phyloP scores from a whole-genome alignment of 2,329 filamentous ascomycete genomes.

The Apiospora phragmitis region DNA sequence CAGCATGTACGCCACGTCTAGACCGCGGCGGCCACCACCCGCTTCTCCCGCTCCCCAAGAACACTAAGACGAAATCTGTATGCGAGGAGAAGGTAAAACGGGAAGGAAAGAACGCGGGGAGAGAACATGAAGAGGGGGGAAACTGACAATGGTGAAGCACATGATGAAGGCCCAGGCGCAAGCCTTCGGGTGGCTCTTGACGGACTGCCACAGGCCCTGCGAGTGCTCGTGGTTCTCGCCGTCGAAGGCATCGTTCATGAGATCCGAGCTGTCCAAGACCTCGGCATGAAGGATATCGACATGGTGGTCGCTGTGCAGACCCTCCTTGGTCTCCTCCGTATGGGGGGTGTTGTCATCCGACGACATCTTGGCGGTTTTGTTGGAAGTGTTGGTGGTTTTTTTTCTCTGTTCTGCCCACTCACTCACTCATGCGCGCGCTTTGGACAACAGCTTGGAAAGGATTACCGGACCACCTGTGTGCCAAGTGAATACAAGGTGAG shows the following conservation, averaged over 20 bases:
- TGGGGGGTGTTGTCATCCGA: slow-evolving; percentile 5
- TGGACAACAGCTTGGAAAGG: neutral
- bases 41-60: neutral
- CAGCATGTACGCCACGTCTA: neutral
- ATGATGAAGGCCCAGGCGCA: slow-evolving; percentile 49
- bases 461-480: neutral
- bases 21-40: neutral
- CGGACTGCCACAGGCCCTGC: slow-evolving; percentile 39
- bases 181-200: slow-evolving; percentile 43
- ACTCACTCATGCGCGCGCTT: neutral
- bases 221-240: slow-evolving; percentile 45
- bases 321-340: slow-evolving; percentile 14
- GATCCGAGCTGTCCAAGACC: slow-evolving; percentile 34
- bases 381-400: neutral
- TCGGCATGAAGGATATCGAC: slow-evolving; percentile 24
- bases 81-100: neutral
- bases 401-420: neutral
- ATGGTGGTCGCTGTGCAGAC: slow-evolving; percentile 14
- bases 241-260: slow-evolving; percentile 41
- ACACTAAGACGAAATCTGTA: neutral
- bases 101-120: neutral
- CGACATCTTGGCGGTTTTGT: slow-evolving; percentile 10
- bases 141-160: slow-evolving; percentile 50
- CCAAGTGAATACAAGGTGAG: neutral
- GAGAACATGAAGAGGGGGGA: neutral